Percentiles rank a stretch among this genome's conserved stretches.
Evolutionary conservation across 352 stramenopile species (phyloP).

Genomic region (Phytophthora constricta): DNA sequence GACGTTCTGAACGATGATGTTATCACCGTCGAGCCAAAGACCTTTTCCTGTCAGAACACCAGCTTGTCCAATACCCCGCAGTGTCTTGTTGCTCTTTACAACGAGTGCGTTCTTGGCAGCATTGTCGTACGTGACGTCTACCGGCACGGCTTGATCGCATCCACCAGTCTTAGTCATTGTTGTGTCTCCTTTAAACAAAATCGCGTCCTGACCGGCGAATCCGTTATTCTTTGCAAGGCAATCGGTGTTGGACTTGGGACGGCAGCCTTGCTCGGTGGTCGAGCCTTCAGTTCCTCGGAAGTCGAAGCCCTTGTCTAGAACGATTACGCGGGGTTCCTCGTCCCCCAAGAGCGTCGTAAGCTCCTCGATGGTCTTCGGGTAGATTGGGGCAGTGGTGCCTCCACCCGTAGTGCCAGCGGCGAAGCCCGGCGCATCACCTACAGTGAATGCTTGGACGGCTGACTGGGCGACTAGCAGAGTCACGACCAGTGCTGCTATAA

Average conservation of each 20-base stretch:
- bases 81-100: conserved; percentile 38
- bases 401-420: conserved; percentile 46
- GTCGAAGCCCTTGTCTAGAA: conserved; percentile 47
- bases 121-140: conserved; percentile 39
- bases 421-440: conserved; percentile 28
- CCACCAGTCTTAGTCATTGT: conserved; percentile 50
- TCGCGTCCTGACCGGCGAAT: conserved; percentile 44
- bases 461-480: conserved; percentile 2
- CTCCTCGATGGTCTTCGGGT: conserved; percentile 39
- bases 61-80: conserved; percentile 26
- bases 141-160: conserved; percentile 34
- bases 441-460: neutral
- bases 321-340: conserved; percentile 37
- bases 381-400: conserved; percentile 25
- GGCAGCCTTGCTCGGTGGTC: conserved; percentile 43
- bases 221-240: conserved; percentile 51
- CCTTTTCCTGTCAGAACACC: conserved; percentile 37
- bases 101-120: conserved; percentile 29
- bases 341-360: conserved; percentile 38
- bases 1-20: conserved; percentile 54
- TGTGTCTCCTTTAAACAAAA: conserved; percentile 45
- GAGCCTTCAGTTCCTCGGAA: conserved; percentile 39
- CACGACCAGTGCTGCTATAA: neutral
- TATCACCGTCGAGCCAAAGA: conserved; percentile 29
- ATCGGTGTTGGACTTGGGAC: conserved; percentile 31